Conservation (phyloP, 805 yeast species). For the Candida vaughaniae region DNA sequence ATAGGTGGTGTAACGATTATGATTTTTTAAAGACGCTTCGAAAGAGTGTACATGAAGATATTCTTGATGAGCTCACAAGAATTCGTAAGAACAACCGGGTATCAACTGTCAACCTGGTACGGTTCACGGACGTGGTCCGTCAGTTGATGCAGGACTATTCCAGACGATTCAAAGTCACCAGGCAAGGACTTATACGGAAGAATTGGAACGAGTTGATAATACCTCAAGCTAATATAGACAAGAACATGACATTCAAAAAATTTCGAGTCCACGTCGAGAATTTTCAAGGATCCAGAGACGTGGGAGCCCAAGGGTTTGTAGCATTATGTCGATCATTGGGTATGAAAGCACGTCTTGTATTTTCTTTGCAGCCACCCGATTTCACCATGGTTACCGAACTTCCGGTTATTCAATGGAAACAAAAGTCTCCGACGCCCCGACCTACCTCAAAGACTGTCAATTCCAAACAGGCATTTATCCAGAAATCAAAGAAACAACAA, state of each 20-base stretch:
- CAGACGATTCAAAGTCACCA: constrained; percentile 48
- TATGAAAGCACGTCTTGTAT: constrained; percentile 69
- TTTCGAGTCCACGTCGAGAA: constrained; percentile 45
- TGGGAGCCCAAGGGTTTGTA: constrained; percentile 86
- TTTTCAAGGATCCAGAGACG: constrained; percentile 69
- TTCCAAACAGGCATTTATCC: constrained; percentile 6
- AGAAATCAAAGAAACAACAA: neutral
- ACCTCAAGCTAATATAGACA: constrained; percentile 22
- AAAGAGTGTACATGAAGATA: constrained; percentile 43
- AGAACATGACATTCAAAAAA: constrained; percentile 31
- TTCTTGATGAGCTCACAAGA: constrained; percentile 9
- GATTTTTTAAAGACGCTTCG: constrained; percentile 41
- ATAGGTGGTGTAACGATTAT: constrained; percentile 67
- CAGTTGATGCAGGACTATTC: constrained; percentile 65
- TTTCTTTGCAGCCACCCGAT: constrained; percentile 90
- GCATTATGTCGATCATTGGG: constrained; percentile 69
- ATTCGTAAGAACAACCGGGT: constrained; percentile 9
- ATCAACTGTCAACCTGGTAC: constrained; percentile 51
- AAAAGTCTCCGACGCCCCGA: constrained; percentile 3
- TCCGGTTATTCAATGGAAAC: constrained; percentile 11
- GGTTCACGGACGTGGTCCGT: constrained; percentile 74
- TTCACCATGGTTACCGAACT: constrained; percentile 43
- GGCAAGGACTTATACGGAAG: constrained; percentile 34
- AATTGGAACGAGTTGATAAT: constrained; percentile 32
- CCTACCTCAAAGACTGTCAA: constrained; percentile 3